phyloP scores from a whole-genome alignment of 148 eudicot species.

The Fagopyrum esculentum region DNA sequence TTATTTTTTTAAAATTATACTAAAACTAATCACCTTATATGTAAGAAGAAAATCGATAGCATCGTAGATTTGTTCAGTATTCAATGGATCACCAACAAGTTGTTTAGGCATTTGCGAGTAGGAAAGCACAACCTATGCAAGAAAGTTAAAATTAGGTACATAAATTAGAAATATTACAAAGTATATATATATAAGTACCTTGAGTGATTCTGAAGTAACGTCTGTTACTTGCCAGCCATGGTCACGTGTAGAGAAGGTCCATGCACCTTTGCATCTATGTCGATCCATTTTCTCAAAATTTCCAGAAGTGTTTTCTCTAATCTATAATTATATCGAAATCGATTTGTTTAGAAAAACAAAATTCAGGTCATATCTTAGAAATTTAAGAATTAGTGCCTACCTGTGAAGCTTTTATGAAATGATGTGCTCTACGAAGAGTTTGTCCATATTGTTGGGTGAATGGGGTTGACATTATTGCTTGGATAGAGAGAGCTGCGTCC shows the following conservation, averaged over 20 bases:
- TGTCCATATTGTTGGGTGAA: constrained; percentile 19
- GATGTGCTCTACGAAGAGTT: constrained; percentile 26
- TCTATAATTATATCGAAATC: constrained; percentile 13
- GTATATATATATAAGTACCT: constrained; percentile 21
- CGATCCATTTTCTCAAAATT: constrained; percentile 41
- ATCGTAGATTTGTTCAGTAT: constrained; percentile 24
- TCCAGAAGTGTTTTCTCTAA: constrained; percentile 38
- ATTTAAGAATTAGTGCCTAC: not conserved
- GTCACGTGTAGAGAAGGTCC: constrained; percentile 51
- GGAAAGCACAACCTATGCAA: constrained; percentile 4
- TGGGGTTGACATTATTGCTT: constrained; percentile 32
- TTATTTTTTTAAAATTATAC: no score
- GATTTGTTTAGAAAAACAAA: no score
- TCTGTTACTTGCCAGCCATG: constrained; percentile 66
- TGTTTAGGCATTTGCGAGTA: constrained; percentile 32
- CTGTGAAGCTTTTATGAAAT: constrained; percentile 34
- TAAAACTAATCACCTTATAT: constrained; percentile 24
- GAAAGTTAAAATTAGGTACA: no score
- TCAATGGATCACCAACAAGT: constrained; percentile 34
- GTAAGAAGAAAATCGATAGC: constrained; percentile 46
- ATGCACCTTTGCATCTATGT: constrained; percentile 44
- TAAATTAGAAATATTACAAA: not conserved
- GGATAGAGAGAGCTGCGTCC: constrained; percentile 36
- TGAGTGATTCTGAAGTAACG: constrained; percentile 49
- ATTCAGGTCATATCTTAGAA: no score